Evolutionary conservation across 1,139 yeast species (phyloP).

Genomic region (Geotrichum restrictum): DNA sequence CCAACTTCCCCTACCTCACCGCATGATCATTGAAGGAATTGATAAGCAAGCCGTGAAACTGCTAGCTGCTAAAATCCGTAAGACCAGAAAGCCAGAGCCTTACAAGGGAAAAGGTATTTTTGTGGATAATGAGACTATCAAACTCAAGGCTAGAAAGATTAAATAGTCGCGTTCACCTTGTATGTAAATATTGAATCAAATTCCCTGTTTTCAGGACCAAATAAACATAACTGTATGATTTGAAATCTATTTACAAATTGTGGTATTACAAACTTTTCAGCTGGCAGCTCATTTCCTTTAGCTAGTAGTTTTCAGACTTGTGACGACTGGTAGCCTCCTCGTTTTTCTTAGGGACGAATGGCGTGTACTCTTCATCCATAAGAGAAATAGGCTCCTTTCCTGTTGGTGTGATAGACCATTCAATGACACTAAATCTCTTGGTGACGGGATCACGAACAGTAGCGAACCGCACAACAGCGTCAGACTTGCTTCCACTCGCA

Average conservation of each 20-base stretch:
- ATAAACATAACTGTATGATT: too few relatives aligned
- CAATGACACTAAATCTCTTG: constrained; percentile 34
- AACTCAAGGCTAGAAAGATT: constrained; percentile 85
- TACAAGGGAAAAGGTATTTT: constrained; percentile 97
- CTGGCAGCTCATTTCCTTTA: background rate
- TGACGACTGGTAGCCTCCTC: constrained; percentile 34
- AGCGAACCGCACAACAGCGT: constrained; percentile 37
- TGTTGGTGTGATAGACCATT: constrained; percentile 37
- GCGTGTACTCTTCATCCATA: constrained; percentile 38
- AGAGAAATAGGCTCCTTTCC: constrained; percentile 29
- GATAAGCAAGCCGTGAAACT: constrained; percentile 83
- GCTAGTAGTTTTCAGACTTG: constrained; percentile 14
- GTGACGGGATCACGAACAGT: constrained; percentile 34
- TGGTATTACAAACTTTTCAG: background rate
- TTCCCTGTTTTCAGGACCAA: background rate
- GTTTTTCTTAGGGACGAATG: constrained; percentile 37
- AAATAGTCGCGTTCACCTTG: constrained; percentile 47
- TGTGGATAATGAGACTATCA: constrained; percentile 85
- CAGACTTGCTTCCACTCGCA: constrained; percentile 53
- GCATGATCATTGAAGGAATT: constrained; percentile 78
- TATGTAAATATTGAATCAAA: constrained; percentile 14
- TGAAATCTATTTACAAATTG: constrained; percentile 9
- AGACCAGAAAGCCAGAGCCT: constrained; percentile 92
- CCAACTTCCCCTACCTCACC: constrained; percentile 79
- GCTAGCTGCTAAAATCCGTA: constrained; percentile 85